A percentile compares a stretch with the other conserved stretches of the same genome.
Conservation (phyloP, 352 stramenopile genomes). For the Phytophthora macrochlamydospora region DNA sequence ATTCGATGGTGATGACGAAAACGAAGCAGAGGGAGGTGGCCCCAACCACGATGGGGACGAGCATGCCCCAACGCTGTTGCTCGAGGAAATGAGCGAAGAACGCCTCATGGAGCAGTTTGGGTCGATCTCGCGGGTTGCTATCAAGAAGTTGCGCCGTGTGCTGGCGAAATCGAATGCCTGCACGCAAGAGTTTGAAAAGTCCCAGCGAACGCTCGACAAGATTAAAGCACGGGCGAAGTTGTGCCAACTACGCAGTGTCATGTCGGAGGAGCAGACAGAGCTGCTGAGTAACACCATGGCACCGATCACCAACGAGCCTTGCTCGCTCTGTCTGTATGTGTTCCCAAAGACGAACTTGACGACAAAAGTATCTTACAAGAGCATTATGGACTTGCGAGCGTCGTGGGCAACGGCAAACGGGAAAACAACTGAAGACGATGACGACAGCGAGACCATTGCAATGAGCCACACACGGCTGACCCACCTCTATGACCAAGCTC, state of each 20-base stretch:
- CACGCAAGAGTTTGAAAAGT: conserved; percentile 62
- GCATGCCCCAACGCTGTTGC: conserved; percentile 26
- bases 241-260: conserved; percentile 35
- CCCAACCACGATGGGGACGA: conserved; percentile 15
- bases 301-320: conserved; percentile 55
- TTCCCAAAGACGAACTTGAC: conserved; percentile 64
- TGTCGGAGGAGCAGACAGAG: conserved; percentile 49
- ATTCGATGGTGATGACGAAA: not conserved
- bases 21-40: conserved; percentile 2
- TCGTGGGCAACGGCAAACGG: conserved; percentile 37
- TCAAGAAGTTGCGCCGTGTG: conserved; percentile 67
- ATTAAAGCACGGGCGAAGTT: conserved; percentile 52
- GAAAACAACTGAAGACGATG: not conserved
- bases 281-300: conserved; percentile 60
- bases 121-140: conserved; percentile 49
- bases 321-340: conserved; percentile 56
- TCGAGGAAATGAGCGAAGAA: conserved; percentile 70
- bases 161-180: conserved; percentile 61
- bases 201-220: conserved; percentile 53
- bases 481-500: conserved; percentile 64
- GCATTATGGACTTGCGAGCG: conserved; percentile 56
- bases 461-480: conserved; percentile 42
- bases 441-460: conserved; percentile 8
- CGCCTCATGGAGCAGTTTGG: conserved; percentile 51
- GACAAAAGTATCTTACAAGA: conserved; percentile 69